Evolutionary conservation across 2,329 filamentous ascomycete genomes (phyloP).

Genomic region (Talaromyces sp.): DNA sequence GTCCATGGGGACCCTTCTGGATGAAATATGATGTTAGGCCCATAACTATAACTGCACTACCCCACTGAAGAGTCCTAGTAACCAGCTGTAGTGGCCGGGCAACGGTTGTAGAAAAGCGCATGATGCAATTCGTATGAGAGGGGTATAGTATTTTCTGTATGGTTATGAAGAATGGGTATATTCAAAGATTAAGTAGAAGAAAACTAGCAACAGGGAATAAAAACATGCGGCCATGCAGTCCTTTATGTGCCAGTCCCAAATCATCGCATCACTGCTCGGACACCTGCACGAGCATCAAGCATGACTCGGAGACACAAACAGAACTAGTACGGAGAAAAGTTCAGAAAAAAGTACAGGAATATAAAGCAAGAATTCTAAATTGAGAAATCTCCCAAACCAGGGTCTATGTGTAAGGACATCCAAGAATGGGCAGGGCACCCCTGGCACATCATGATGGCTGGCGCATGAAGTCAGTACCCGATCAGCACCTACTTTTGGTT

Average conservation of each 20-base stretch:
- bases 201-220: not conserved
- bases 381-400: not conserved
- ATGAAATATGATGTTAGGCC: constrained; percentile 27
- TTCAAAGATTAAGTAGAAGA: not conserved
- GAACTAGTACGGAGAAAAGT: constrained; percentile 16
- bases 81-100: constrained; percentile 36
- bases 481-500: constrained; percentile 3
- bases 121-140: constrained; percentile 7
- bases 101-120: constrained; percentile 28
- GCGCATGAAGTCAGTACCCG: constrained; percentile 23
- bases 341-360: not conserved
- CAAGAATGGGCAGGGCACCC: constrained; percentile 12
- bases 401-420: not conserved
- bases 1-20: constrained; percentile 16
- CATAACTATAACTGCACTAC: constrained; percentile 28
- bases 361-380: not conserved
- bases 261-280: not conserved
- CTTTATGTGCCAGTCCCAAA: not conserved
- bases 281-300: constrained; percentile 9
- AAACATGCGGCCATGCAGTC: not conserved
- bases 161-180: not conserved
- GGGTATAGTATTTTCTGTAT: not conserved
- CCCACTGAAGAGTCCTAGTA: constrained; percentile 23
- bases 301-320: constrained; percentile 22
- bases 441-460: constrained; percentile 34